Base-by-base conservation (phyloP, 2,329 filamentous ascomycete genomes). In the Aureobasidium sp. region DNA sequence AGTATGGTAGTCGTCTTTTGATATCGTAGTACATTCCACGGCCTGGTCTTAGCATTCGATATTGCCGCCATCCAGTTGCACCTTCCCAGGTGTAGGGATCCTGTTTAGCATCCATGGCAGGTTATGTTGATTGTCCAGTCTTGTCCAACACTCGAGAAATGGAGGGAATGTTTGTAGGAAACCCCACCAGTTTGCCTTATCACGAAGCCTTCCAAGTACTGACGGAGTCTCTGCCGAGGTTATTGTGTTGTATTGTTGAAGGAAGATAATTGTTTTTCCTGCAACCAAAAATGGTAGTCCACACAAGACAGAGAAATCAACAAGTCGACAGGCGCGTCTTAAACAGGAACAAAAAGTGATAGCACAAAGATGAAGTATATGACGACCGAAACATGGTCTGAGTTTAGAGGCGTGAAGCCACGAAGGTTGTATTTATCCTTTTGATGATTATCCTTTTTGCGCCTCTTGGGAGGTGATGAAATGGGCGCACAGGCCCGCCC, bases 11-110 rank as follows among this genome's bases (percentile, higher is more conserved):
- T 44, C 81, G 73, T 59, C 81, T 72, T 62, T 76, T 74, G 34
- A 83, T 71, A 68, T 83, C 81, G 66, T 81, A 76, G 66, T 80
- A 81, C 76, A 84, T 83, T 62, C 81, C 81, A 27, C 77, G 72
- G 48, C 77, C 75, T 8, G 79, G 79, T 36, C 73, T 74, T 5
- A 81, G 64, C 63, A 69, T 68, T 34, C 72, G 70, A 63, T 71
- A 73, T 52, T 65, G 67, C 54, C 67, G 69, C 72, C 72, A 74
- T 64, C 72, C 72, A 58, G 67, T 69, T 9, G 69, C 65, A 34
- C 64, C 65, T 27, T 72, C 69, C 72, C 72, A 74, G 32, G 68
- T 69, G 64, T 74, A 74, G 16, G 71, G 71, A 59, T 74, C 72
- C 50, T 70, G 67, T 60, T 66, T 21, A 30, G 29, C 36, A 13